Evolutionary conservation across 1,139 yeast genomes (phyloP).

Genomic region (Saccharomyces hybrid): DNA sequence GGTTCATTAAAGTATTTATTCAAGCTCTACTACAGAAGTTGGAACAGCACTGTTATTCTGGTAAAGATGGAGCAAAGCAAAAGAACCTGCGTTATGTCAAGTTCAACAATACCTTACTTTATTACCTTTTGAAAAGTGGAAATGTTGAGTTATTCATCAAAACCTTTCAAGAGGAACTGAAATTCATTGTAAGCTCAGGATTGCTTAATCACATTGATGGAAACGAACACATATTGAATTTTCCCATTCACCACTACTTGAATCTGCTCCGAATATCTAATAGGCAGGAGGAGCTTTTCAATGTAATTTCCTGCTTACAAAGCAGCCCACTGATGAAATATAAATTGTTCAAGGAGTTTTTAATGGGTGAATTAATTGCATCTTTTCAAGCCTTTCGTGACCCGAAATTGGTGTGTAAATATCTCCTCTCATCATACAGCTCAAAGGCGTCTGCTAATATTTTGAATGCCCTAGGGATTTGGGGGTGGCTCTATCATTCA

Average conservation of each 20-base stretch:
- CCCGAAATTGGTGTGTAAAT: constrained; percentile 1
- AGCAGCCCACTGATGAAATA: neutral
- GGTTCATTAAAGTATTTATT: constrained; percentile 18
- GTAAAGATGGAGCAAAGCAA: neutral
- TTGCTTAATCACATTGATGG: constrained; percentile 5
- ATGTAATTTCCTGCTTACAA: neutral
- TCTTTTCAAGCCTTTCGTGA: neutral
- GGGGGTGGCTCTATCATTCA: constrained; percentile 1
- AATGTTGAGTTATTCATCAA: constrained; percentile 16
- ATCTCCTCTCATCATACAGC: constrained; percentile 1
- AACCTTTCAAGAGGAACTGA: constrained; percentile 10
- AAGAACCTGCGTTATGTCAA: constrained; percentile 8
- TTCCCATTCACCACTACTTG: constrained; percentile 15
- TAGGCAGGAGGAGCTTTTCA: constrained; percentile 1
- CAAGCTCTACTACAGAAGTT: constrained; percentile 19
- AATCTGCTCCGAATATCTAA: constrained; percentile 10
- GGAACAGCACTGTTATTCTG: constrained; percentile 6
- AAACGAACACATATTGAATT: constrained; percentile 9
- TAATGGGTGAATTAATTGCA: neutral
- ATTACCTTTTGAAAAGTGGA: constrained; percentile 14
- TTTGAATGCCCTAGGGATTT: neutral
- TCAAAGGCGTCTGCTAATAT: neutral
- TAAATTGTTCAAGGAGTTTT: neutral
- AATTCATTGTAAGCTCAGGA: constrained; percentile 6
- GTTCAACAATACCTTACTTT: constrained; percentile 16